Evolutionary conservation across 805 yeast species (phyloP).

Genomic region (Ogataea zsoltii): DNA sequence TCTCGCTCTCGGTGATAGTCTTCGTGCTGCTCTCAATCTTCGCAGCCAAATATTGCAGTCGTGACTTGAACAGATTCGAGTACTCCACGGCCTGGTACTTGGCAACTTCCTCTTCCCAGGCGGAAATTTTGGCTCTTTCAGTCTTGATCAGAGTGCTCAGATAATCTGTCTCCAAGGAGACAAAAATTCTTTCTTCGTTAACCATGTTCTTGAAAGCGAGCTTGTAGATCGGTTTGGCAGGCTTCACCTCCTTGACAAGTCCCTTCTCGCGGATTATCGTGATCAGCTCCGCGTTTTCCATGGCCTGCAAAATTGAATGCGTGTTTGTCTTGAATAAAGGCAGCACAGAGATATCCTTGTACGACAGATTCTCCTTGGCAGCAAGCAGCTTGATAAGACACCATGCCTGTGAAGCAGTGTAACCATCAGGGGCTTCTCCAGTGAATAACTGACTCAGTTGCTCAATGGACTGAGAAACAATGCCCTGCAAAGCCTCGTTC

Average conservation of each 20-base stretch:
- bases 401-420: conserved; percentile 89
- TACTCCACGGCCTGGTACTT: conserved; percentile 53
- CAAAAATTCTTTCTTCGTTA: conserved; percentile 53
- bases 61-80: conserved; percentile 53
- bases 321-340: conserved; percentile 62
- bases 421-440: conserved; percentile 42
- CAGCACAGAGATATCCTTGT: conserved; percentile 51
- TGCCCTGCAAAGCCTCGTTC: conserved; percentile 68
- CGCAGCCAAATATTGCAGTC: conserved; percentile 65
- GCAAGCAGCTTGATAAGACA: conserved; percentile 67
- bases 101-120: conserved; percentile 72
- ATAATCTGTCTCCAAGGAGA: conserved; percentile 64
- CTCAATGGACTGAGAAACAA: conserved; percentile 82
- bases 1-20: conserved; percentile 50
- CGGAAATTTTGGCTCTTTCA: conserved; percentile 62
- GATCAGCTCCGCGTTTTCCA: conserved; percentile 81
- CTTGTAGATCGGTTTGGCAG: conserved; percentile 82
- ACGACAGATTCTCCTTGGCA: conserved; percentile 44
- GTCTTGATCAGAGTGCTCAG: conserved; percentile 52
- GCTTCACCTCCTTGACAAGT: conserved; percentile 58
- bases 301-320: conserved; percentile 56
- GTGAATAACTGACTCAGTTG: conserved; percentile 83
- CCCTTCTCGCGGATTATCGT: conserved; percentile 77
- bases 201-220: conserved; percentile 76
- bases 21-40: conserved; percentile 66